These are phyloP conservation scores for Apostasia shenzhenica DNA, from an alignment of 106 monocot species.

Conservation along the genomic window DNA sequence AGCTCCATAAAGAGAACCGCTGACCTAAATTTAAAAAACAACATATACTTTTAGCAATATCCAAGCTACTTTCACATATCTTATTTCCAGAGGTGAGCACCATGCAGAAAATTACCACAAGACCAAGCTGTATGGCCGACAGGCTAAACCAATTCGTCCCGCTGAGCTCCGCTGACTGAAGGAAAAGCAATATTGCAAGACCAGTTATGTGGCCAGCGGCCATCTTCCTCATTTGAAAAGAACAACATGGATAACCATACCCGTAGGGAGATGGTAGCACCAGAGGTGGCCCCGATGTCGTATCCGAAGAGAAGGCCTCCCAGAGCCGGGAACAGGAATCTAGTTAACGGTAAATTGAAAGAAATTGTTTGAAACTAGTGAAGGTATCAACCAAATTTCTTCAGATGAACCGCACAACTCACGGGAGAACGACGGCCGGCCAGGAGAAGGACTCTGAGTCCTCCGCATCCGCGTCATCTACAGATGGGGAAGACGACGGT, in stretches of 20 bases:
- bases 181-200: conserved; percentile 3
- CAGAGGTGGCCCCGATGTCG: conserved; percentile 95
- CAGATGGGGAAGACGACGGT: background rate
- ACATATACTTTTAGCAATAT: background rate
- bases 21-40: conserved; percentile 38
- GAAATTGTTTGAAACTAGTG: background rate
- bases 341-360: conserved; percentile 7
- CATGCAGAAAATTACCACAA: conserved; percentile 59
- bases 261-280: conserved; percentile 73
- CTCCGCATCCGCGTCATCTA: conserved; percentile 3
- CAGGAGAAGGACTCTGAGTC: conserved; percentile 37
- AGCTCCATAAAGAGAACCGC: conserved; percentile 97
- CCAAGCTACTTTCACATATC: background rate
- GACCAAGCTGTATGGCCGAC: conserved; percentile 83
- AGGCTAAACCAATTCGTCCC: conserved; percentile 89
- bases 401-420: conserved; percentile 5
- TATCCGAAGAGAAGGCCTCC: conserved; percentile 93
- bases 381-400: background rate
- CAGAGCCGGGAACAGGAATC: conserved; percentile 89
- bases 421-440: conserved; percentile 69
- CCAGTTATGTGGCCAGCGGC: too few species aligned
- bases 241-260: conserved; percentile 11
- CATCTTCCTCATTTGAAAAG: background rate
- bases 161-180: conserved; percentile 83
- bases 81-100: background rate